Base-by-base conservation (phyloP, 2,329 filamentous ascomycete species). In the Talaromyces marneffei region DNA sequence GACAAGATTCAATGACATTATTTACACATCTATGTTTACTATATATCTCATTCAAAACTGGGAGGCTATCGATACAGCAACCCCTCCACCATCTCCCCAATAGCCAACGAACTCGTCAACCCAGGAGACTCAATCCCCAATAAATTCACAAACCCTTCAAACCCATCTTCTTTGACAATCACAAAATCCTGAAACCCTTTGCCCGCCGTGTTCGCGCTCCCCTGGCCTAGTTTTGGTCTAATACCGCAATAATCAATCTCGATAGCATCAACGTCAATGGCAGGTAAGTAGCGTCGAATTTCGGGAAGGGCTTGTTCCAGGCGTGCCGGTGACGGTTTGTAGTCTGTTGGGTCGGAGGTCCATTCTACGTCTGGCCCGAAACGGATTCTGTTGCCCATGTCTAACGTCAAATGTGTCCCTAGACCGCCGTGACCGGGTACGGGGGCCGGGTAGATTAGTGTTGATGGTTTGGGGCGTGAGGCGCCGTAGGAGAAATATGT, bases 351-450 rank as follows among this genome's bases (percentile, higher is more conserved):
- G 1, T 81, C 78, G 54, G 88, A 83, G 0, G 96, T 88, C 94
- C 94, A 97, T 74, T 97, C 91, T 14, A 97, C 89, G 71, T 99
- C 94, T 0, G 94, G 94, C 0, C 94, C 94, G 74, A 99, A 99
- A 39, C 91, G 88, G 46, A 97, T 83, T 0, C 90, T 85, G 0
- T 93, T 92, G 0, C 80, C 83, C 77, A 97, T 83, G 73, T 99
- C 94, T 61, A 97, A 83, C 0, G 94, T 99, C 18, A 99, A 80
- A 75, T 99, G 94, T 0, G 94, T 97, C 53, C 94, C 94, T 0
- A 99, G 93, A 0, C 94, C 93, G 57, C 86, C 92, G 23, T 87
- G 84, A 1, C 92, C 92, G 0, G 92, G 89, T 8, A 89, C 81
- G 0, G 93, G 92, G 0, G 89, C 92, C 0, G 94, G 94, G 71